phyloP scores from a whole-genome alignment of 805 yeast genomes.

The Metschnikowia vanudenii region DNA sequence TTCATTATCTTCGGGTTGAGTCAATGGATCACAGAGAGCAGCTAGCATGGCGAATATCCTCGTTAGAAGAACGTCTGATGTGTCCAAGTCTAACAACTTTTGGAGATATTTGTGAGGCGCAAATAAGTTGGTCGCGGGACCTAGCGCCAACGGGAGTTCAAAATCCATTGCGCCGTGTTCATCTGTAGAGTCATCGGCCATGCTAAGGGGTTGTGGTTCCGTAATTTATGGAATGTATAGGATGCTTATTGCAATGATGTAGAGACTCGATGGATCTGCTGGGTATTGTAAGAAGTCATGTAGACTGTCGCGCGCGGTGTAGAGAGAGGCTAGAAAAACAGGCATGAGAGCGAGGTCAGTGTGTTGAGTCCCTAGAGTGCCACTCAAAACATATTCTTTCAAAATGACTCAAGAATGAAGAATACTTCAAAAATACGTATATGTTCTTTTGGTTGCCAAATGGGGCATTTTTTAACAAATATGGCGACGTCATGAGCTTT shows the following conservation, averaged over 20 bases:
- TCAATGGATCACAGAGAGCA: slow-evolving; percentile 54
- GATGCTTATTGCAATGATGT: not conserved
- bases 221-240: not conserved
- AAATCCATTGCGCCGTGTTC: slow-evolving; percentile 16
- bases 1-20: slow-evolving; percentile 67
- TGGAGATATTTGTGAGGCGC: slow-evolving; percentile 13
- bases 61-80: slow-evolving; percentile 9
- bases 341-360: not conserved
- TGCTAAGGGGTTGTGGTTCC: not conserved
- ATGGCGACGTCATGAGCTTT: no score
- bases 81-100: slow-evolving; percentile 10
- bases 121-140: slow-evolving; percentile 13
- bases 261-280: not conserved
- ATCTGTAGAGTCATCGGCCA: slow-evolving; percentile 16
- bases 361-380: no score
- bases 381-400: no score
- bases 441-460: no score
- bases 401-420: no score
- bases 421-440: no score
- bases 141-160: slow-evolving; percentile 16
- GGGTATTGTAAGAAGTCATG: not conserved
- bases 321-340: not conserved
- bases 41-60: slow-evolving; percentile 19
- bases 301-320: not conserved
- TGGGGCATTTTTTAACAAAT: no score